Percentiles rank a stretch among this genome's conserved stretches.
These are phyloP conservation scores for Fagopyrum esculentum DNA, from an alignment of 148 eudicot genomes.

Conservation along the genomic window DNA sequence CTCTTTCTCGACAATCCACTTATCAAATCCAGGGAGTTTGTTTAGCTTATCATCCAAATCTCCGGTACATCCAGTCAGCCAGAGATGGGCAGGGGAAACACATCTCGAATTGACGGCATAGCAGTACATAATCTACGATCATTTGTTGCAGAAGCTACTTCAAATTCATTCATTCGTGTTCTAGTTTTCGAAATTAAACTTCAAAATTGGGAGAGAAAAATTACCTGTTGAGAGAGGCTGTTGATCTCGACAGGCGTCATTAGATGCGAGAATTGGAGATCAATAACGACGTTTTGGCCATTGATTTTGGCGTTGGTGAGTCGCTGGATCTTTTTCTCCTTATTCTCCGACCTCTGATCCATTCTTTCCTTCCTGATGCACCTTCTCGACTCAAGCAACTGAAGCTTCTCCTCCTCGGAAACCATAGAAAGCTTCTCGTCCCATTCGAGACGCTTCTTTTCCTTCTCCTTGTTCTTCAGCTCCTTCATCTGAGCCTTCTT, in stretches of 20 bases:
- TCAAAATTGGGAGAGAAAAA: neutral
- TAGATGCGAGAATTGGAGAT: constrained; percentile 64
- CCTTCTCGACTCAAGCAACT: constrained; percentile 50
- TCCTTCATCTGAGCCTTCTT: constrained; percentile 63
- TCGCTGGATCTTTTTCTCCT: constrained; percentile 39
- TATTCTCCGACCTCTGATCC: constrained; percentile 53
- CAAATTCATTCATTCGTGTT: too few species aligned
- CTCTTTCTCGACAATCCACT: constrained; percentile 84
- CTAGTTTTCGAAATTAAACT: neutral
- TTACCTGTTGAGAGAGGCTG: constrained; percentile 87
- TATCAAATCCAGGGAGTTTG: constrained; percentile 74
- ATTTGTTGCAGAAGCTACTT: constrained; percentile 6
- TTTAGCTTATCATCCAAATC: constrained; percentile 55
- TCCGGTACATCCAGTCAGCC: constrained; percentile 81
- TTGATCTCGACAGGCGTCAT: constrained; percentile 60
- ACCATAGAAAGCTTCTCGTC: constrained; percentile 40
- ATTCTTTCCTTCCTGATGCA: constrained; percentile 57
- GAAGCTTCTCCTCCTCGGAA: constrained; percentile 55
- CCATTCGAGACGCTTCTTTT: constrained; percentile 75
- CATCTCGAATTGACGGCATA: constrained; percentile 76
- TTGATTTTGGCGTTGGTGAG: constrained; percentile 34
- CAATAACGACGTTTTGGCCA: constrained; percentile 74
- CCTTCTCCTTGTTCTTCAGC: constrained; percentile 48
- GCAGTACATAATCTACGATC: constrained; percentile 80
- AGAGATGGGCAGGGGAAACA: constrained; percentile 63